Percentiles rank a stretch among this genome's conserved stretches.
phyloP scores from a whole-genome alignment of 140 eudicot genomes.

The Flaveria floridana region DNA sequence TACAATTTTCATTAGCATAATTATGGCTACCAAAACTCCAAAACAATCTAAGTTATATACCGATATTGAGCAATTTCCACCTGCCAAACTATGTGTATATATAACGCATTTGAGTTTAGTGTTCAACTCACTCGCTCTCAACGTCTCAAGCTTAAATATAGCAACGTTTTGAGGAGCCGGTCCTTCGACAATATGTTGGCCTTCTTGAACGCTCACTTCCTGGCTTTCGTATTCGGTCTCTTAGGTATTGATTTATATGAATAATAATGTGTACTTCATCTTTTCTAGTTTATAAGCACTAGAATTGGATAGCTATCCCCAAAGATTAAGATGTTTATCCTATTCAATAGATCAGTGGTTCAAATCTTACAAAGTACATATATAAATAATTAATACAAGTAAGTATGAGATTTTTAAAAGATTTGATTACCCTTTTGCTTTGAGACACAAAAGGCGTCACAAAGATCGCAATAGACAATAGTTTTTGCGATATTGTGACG shows the following conservation, averaged over 20 bases:
- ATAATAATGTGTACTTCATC: not conserved
- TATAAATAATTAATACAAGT: too few species aligned
- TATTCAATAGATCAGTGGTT: too few species aligned
- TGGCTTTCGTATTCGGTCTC: slow-evolving; percentile 64
- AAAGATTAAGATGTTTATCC: too few species aligned
- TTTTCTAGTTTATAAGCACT: not conserved
- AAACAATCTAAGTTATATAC: slow-evolving; percentile 22
- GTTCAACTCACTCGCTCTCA: slow-evolving; percentile 33
- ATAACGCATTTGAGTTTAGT: slow-evolving; percentile 12
- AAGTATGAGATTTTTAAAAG: too few species aligned
- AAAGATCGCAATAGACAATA: too few species aligned
- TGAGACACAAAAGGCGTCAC: too few species aligned
- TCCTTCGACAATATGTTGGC: slow-evolving; percentile 34
- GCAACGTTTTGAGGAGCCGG: slow-evolving; percentile 30
- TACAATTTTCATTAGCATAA: slow-evolving; percentile 24
- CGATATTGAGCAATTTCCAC: not conserved
- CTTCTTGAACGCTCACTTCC: slow-evolving; percentile 29
- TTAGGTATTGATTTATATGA: slow-evolving; percentile 34
- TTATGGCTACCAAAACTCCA: slow-evolving; percentile 28
- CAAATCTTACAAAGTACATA: too few species aligned
- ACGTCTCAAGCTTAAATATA: slow-evolving; percentile 25
- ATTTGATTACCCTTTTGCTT: too few species aligned
- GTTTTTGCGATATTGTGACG: too few species aligned
- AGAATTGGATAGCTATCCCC: too few species aligned
- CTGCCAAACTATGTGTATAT: slow-evolving; percentile 36